Base-by-base conservation (phyloP, 1,284 basidiomycete species). In the Ustilago tritici region DNA sequence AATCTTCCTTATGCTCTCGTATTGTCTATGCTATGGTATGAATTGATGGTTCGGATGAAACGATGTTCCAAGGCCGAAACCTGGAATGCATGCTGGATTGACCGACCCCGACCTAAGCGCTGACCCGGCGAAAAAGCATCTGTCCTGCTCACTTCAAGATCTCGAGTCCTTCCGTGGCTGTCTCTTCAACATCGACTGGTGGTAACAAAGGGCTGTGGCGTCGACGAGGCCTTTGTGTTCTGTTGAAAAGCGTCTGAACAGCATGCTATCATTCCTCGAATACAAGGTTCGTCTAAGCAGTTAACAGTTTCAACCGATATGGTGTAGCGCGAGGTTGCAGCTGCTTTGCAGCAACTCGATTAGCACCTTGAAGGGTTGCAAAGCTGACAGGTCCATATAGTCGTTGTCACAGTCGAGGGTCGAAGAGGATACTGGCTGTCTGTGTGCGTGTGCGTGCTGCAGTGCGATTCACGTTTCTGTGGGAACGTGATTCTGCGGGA, bases 301-400 rank as follows among this genome's bases (percentile, higher is more conserved):
- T 28, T 7, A 32, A 15, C 23, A n/a, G 2, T 23, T 46, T 19
- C 11, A 50, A 50, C 28, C 49, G 49, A 32, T 11, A 50, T 50
- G 49, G 49, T 50, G 49, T 32, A 31, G 49, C 49, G 49, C n/a
- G 17, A 19, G 14, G 23, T 19, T 46, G 43, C 43, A 46, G 43
- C 43, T 41, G 15, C 1, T 12, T 17, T 17, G 40, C 40, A 41
- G 40, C 40, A 41, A 41, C 40, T 17, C 17, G 40, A 41, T 23
- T 23, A 23, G 23, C 23, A 46, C 6, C 15, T 6, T 41, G 40
- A 41, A 46, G 4, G 43, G 43, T 46, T 46, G 43, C 43, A 46
- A 46, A 46, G 31, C 49, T 50, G 23, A 50, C 28, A 50, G 49
- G 49, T 50, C 49, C 49, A 32, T 31, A 28, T 50, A 19, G 11